Percentiles rank a stretch among this genome's conserved stretches.
Evolutionary conservation across 768 basidiomycete genomes (phyloP).

Genomic region (Mycena rosella): DNA sequence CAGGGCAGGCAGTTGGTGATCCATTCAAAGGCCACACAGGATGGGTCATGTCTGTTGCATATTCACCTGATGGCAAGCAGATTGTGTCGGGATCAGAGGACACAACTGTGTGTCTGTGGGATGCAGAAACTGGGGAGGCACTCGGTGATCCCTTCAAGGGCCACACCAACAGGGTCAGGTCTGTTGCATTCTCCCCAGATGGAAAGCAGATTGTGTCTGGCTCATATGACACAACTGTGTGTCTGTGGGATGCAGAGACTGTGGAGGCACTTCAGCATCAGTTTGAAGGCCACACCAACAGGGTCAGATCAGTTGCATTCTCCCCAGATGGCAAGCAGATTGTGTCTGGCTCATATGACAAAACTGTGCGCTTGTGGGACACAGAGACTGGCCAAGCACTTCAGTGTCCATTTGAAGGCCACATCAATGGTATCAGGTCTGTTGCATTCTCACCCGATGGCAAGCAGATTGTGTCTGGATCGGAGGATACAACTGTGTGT

Average conservation of each 20-base stretch:
- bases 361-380: not conserved
- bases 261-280: too few species aligned
- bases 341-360: not conserved
- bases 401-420: not conserved
- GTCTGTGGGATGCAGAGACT: too few species aligned
- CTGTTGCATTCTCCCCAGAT: not conserved
- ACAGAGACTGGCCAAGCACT: not conserved
- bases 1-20: not conserved
- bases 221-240: not conserved
- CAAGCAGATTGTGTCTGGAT: too few species aligned
- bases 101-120: not conserved
- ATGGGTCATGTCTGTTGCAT: not conserved
- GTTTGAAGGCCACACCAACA: too few species aligned
- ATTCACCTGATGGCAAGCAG: not conserved
- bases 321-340: not conserved
- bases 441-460: not conserved
- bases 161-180: not conserved
- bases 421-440: not conserved
- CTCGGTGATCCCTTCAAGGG: not conserved
- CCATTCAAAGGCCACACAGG: not conserved
- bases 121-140: not conserved
- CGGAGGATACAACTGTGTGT: too few species aligned
- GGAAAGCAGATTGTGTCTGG: not conserved
- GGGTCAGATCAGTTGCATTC: not conserved
- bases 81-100: not conserved